A percentile compares a stretch with the other conserved stretches of the same genome.
These are phyloP conservation scores for Xerocomus amazonicus DNA, from an alignment of 1,284 basidiomycete genomes.

Conservation along the genomic window DNA sequence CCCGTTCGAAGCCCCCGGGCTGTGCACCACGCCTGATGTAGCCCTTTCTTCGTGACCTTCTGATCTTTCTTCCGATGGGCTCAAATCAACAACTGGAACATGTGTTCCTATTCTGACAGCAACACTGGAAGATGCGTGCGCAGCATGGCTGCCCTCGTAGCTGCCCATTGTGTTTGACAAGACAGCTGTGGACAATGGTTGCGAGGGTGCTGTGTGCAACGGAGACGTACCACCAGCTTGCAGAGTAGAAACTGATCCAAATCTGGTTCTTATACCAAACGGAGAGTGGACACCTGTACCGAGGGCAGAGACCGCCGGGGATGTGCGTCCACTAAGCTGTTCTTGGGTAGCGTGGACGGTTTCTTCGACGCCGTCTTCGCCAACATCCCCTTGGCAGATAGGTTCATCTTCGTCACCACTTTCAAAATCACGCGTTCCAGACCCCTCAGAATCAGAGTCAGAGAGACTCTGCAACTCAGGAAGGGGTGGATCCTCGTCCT, in stretches of 20 bases:
- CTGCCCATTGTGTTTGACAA: constrained; percentile 6
- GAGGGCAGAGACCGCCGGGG: constrained; percentile 27
- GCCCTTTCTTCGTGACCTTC: constrained; percentile 8
- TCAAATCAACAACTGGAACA: neutral
- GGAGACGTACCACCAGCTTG: constrained; percentile 3
- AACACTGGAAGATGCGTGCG: constrained; percentile 7
- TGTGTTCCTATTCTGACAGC: constrained; percentile 1
- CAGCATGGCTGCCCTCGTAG: constrained; percentile 3
- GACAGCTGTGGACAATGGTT: constrained; percentile 11
- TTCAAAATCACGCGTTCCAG: constrained; percentile 10
- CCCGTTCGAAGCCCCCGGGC: constrained; percentile 17
- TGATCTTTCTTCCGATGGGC: constrained; percentile 7
- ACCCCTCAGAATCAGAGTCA: constrained; percentile 23
- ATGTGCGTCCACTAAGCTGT: constrained; percentile 27
- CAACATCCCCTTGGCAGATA: constrained; percentile 6
- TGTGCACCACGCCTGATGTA: constrained; percentile 21
- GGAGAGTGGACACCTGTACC: constrained; percentile 12
- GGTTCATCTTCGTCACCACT: constrained; percentile 19
- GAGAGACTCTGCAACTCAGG: constrained; percentile 31
- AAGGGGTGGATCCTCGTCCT: constrained; percentile 17
- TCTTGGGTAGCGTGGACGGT: constrained; percentile 23
- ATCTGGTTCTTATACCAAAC: constrained; percentile 8
- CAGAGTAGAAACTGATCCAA: constrained; percentile 7
- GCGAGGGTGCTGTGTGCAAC: constrained; percentile 4
- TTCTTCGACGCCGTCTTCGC: constrained; percentile 11